These are phyloP conservation scores for Ulota crispa DNA, from an alignment of 225 moss, liverwort and hornwort species.

Conservation along the genomic window DNA sequence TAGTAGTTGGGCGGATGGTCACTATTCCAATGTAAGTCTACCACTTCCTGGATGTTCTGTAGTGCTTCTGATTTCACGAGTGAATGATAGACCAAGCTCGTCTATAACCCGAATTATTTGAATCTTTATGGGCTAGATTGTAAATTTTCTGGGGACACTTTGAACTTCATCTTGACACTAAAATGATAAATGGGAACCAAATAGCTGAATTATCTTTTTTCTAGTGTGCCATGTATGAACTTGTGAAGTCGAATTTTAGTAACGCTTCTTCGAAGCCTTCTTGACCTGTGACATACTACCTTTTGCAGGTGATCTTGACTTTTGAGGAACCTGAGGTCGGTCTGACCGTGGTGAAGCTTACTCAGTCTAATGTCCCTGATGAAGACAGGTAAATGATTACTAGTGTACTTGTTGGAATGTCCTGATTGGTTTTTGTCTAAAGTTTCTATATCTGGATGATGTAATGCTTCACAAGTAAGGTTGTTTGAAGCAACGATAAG, in stretches of 20 bases:
- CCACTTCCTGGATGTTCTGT: not conserved
- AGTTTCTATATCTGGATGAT: not conserved
- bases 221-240: not conserved
- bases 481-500: not conserved
- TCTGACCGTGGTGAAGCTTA: constrained; percentile 80
- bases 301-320: constrained; percentile 70
- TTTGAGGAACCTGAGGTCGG: constrained; percentile 93
- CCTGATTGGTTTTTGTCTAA: not conserved
- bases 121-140: not conserved
- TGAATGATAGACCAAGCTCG: not conserved
- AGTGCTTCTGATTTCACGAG: not conserved
- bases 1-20: constrained; percentile 83
- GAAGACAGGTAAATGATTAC: constrained; percentile 73
- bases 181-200: not conserved
- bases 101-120: not conserved
- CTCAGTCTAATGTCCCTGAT: constrained; percentile 90
- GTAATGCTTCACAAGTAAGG: not conserved
- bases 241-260: not conserved
- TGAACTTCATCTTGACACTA: no score
- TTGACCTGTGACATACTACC: constrained; percentile 6
- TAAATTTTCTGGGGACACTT: not conserved
- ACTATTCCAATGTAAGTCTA: constrained; percentile 76
- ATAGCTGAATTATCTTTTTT: not conserved
- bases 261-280: not conserved
- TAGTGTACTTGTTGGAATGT: not conserved